Percentiles rank a stretch among this genome's conserved stretches.
These are phyloP conservation scores for Galeopsis tetrahit DNA, from an alignment of 257 asterid species.

Conservation along the genomic window DNA sequence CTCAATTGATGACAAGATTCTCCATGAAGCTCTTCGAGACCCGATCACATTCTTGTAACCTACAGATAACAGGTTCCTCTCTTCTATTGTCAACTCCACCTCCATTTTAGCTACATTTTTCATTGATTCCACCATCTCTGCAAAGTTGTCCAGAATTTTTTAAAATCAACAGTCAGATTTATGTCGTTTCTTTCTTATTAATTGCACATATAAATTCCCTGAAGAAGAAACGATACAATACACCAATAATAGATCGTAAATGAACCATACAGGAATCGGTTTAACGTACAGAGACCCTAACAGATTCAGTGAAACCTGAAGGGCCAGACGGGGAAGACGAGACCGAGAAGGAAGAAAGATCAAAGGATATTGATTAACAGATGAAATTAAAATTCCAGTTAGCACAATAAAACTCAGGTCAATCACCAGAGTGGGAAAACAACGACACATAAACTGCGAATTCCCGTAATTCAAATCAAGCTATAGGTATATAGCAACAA, in stretches of 20 bases:
- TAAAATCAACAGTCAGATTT: background rate
- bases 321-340: background rate
- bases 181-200: background rate
- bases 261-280: background rate
- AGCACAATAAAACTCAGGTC: constrained; percentile 4
- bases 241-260: background rate
- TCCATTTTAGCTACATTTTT: constrained; percentile 74
- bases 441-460: constrained; percentile 1
- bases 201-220: background rate
- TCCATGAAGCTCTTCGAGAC: constrained; percentile 89
- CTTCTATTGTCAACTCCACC: constrained; percentile 82
- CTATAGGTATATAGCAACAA: background rate
- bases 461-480: constrained; percentile 7
- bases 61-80: constrained; percentile 87
- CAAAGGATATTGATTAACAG: background rate
- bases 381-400: background rate
- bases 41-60: constrained; percentile 92
- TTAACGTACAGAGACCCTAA: background rate
- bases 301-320: background rate
- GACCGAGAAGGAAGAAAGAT: background rate
- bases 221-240: background rate
- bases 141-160: constrained; percentile 18
- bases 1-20: constrained; percentile 89
- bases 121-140: constrained; percentile 93
- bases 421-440: background rate